Base-by-base conservation (phyloP, 2,329 filamentous ascomycete genomes). In the Aspergillus nomiae region DNA sequence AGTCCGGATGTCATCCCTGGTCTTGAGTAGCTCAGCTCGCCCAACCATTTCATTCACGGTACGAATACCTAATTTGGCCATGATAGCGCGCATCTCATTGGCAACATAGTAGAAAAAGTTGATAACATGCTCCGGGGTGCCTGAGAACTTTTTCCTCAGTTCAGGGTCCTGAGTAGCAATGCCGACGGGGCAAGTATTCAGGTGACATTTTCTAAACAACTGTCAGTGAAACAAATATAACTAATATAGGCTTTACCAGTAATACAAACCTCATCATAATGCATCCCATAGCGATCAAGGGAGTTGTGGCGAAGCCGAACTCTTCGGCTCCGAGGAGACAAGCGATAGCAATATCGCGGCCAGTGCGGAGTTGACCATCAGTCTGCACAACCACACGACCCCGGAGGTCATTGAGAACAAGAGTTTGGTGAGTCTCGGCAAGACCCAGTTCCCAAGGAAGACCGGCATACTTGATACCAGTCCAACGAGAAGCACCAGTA, bases 21-120 rank as follows among this genome's bases (percentile, higher is more conserved):
- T 90, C 80, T 88, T 91, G 57, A 98, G 85, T 45, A 90, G 86
- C 78, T 98, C 94, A 28, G 92, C 94, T 69, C 90, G 92, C 24
- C 94, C 94, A 73, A 98, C 92, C 94, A 97, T 97, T 79, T 98
- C 94, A 76, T 97, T 98, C 77, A 98, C 90, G 64, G 92, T 96
- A 68, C 94, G 90, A 87, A 96, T 92, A 69, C 94, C 94, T 72
- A 97, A 88, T 81, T 91, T 92, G 57, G 94, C 94, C 94, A 98
- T 97, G 80, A 98, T 96, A 41, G 94, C 92, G 75, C 94, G 90
- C 63, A 98, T 87, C 82, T 98, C 94, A 75, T 98, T 98, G 70
- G 94, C 91, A 58, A 98, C 86, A 74, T 97, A 98, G 83, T 97
- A 98, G 83, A 97, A 97, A 85, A 97, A 97, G 85, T 97, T 98